Base-by-base conservation (phyloP, 163 green algal species). In the Chlorella variabilis region DNA sequence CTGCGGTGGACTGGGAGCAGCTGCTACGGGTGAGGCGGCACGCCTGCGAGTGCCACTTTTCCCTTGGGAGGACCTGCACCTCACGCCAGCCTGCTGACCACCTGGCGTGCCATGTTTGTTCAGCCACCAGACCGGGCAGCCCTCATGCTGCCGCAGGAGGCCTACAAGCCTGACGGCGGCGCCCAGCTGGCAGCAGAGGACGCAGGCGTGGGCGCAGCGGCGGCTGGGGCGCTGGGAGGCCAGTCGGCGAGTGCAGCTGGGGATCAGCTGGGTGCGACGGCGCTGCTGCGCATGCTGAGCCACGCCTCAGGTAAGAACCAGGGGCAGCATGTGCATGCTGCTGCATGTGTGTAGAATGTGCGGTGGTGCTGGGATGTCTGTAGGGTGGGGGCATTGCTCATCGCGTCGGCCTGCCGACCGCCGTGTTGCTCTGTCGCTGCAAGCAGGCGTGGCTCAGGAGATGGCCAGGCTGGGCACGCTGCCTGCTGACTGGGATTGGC, bases 1-100 rank as follows among this genome's bases (percentile, higher is more conserved):
- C 36, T 11, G 34, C 29, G 8, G 74, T 81, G n/a, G 59, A 81
- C 74, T 81, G 74, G 74, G 59, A 71, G n/a, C 58, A 81, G 74
- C 56, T 81, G 74, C 39, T 81, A 31, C 59, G 61, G 59, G 74
- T 81, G 73, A 67, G 73, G 27, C 63, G 41, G 7, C 29, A 42
- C 13, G 18, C 11, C 63, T 49, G 58, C 25, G 58, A 31, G 25
- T 66, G 11, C 7, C 25, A 38, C 25, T 66, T 7, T 71, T 11
- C 45, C 15, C 11, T 15, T 54, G 45, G 15, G n/a, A n/a, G n/a
- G n/a, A n/a, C n/a, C n/a, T n/a, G n/a, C n/a, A n/a, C n/a, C n/a
- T n/a, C n/a, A n/a, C n/a, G n/a, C n/a, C n/a, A n/a, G n/a, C n/a
- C n/a, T 51, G 15, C 18, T 49, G n/a, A 2, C 48, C 33, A 54